Conservation (phyloP, 164 flowering plant genomes). For the Chimonanthus salicifolius region DNA sequence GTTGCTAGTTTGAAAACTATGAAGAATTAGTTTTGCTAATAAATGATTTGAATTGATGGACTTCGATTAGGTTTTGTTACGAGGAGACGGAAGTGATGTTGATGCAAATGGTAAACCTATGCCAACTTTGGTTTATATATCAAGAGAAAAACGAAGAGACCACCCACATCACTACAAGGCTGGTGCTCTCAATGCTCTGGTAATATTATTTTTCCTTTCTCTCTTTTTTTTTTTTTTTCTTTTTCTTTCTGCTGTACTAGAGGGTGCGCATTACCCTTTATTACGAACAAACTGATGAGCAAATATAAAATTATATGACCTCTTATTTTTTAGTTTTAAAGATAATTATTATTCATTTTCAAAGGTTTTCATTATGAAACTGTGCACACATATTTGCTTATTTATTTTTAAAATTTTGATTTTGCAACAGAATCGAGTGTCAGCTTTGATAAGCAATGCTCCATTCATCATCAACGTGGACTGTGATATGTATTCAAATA, state of each 20-base stretch:
- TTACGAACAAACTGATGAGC: too few species aligned
- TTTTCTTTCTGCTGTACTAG: too few species aligned
- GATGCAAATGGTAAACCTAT: conserved; percentile 36
- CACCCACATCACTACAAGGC: conserved; percentile 52
- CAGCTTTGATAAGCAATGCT: conserved; percentile 26
- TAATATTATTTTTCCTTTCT: background rate
- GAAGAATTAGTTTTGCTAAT: background rate
- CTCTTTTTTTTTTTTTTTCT: background rate
- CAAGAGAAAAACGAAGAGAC: conserved; percentile 44
- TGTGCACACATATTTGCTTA: too few species aligned
- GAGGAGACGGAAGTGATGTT: conserved; percentile 22
- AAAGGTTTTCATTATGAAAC: too few species aligned
- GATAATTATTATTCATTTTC: too few species aligned
- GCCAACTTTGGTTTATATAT: conserved; percentile 47
- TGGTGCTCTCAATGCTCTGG: conserved; percentile 52
- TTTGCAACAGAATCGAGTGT: conserved; percentile 23
- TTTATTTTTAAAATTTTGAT: too few species aligned
- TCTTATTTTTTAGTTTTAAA: too few species aligned
- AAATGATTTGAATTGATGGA: background rate
- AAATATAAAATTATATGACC: too few species aligned
- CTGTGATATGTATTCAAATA: conserved; percentile 31
- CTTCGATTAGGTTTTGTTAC: conserved; percentile 9
- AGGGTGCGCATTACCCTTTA: too few species aligned
- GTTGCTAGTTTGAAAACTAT: background rate
- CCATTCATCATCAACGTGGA: conserved; percentile 29